Percentiles rank a stretch among this genome's conserved stretches.
These are phyloP conservation scores for Ustilago nuda DNA, from an alignment of 1,284 basidiomycete genomes.

Conservation along the genomic window DNA sequence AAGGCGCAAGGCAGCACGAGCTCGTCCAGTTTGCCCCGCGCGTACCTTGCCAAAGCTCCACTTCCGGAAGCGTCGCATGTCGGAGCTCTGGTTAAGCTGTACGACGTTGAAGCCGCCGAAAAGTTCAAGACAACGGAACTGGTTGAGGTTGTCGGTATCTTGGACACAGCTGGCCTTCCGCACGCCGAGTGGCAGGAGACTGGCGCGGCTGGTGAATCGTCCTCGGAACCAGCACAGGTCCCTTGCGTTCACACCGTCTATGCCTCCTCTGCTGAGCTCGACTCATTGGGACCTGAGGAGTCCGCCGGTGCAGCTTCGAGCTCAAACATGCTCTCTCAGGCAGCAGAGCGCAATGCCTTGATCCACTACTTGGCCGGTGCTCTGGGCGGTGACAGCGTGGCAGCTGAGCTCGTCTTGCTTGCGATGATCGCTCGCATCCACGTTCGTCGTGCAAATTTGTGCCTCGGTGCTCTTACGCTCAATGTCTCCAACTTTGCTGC, in stretches of 20 bases:
- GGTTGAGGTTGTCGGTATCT: slow-evolving; percentile 63
- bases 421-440: slow-evolving; percentile 78
- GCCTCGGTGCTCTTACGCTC: slow-evolving; percentile 78
- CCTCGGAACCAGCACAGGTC: slow-evolving; percentile 29
- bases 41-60: slow-evolving; percentile 35
- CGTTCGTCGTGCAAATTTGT: slow-evolving; percentile 77
- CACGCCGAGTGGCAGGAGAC: slow-evolving; percentile 52
- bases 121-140: slow-evolving; percentile 61
- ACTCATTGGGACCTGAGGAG: slow-evolving; percentile 8
- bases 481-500: slow-evolving; percentile 68
- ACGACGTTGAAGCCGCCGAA: slow-evolving; percentile 60
- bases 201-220: slow-evolving; percentile 20
- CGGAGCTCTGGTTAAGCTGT: slow-evolving; percentile 51
- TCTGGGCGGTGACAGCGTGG: slow-evolving; percentile 66
- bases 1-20: neutral
- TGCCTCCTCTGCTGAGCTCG: slow-evolving; percentile 34
- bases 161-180: slow-evolving; percentile 49
- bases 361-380: slow-evolving; percentile 48
- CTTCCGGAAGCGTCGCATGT: slow-evolving; percentile 38
- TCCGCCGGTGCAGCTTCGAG: slow-evolving; percentile 1
- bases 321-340: slow-evolving; percentile 18
- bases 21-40: slow-evolving; percentile 21
- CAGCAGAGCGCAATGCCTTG: slow-evolving; percentile 25
- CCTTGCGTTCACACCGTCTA: slow-evolving; percentile 59
- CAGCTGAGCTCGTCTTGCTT: slow-evolving; percentile 83